Conservation (phyloP, 148 eudicot species). For the Polygonum maritimum region DNA sequence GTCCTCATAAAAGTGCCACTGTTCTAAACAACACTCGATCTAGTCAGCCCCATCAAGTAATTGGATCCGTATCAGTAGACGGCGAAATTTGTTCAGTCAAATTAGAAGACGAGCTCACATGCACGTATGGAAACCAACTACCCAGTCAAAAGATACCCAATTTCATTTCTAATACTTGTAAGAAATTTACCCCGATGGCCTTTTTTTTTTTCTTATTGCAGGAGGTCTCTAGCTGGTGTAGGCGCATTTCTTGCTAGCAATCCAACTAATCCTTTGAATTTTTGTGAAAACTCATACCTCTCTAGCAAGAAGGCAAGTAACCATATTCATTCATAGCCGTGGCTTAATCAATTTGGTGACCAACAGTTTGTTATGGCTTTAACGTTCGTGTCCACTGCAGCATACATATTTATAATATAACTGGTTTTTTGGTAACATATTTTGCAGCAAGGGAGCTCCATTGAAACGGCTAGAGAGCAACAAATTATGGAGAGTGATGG, state of each 20-base stretch:
- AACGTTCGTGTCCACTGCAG: neutral
- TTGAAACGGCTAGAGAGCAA: conserved; percentile 3
- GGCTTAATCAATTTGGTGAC: neutral
- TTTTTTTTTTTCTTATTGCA: neutral
- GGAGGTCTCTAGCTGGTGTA: neutral
- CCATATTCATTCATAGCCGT: neutral
- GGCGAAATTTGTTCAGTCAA: conserved; percentile 30
- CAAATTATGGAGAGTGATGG: neutral
- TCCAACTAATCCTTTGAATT: neutral
- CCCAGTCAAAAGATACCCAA: neutral
- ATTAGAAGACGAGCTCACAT: conserved; percentile 31
- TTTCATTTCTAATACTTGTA: neutral
- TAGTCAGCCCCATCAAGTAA: conserved; percentile 13
- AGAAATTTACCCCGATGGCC: neutral
- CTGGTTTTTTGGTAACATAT: neutral
- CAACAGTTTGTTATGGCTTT: neutral
- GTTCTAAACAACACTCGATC: conserved; percentile 15
- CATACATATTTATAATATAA: neutral
- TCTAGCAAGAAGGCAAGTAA: conserved; percentile 1
- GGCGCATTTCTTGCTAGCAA: neutral
- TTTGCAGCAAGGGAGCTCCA: conserved; percentile 9
- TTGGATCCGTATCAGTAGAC: conserved; percentile 15
- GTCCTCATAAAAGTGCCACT: conserved; percentile 17
- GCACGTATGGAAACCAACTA: conserved; percentile 16
- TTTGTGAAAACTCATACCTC: neutral